A percentile compares a stretch with the other conserved stretches of the same genome.
phyloP scores from a whole-genome alignment of 2,329 filamentous ascomycete genomes.

The Monosporascus sp. region DNA sequence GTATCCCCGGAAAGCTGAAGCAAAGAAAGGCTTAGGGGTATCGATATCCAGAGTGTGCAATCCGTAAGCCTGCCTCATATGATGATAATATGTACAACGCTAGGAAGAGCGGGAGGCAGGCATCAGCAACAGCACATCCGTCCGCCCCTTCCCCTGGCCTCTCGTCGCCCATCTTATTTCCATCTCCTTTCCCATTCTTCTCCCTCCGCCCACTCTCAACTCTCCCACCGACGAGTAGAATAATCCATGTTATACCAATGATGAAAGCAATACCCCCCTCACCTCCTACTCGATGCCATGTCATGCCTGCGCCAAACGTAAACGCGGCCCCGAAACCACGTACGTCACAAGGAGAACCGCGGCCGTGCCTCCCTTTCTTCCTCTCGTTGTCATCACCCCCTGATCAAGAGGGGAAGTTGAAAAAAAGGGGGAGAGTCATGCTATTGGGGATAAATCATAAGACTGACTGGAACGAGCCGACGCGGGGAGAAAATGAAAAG shows the following conservation, averaged over 20 bases:
- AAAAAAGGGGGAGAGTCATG: neutral
- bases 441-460: neutral
- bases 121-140: neutral
- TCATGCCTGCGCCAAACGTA: neutral
- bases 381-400: too few relatives aligned
- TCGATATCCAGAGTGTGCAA: neutral
- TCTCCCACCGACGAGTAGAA: neutral
- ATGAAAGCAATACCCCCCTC: neutral
- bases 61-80: neutral
- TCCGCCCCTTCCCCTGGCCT: too few relatives aligned
- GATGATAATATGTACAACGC: neutral
- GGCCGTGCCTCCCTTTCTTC: neutral
- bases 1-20: neutral
- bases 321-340: neutral
- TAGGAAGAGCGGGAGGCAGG: neutral
- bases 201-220: neutral
- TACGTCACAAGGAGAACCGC: neutral
- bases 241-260: neutral
- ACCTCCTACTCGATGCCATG: too few relatives aligned
- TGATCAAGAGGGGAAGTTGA: too few relatives aligned
- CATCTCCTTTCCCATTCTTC: neutral
- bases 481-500: constrained; percentile 3
- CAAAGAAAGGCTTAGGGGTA: neutral
- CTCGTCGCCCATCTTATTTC: neutral
- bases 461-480: constrained; percentile 3